Evolutionary conservation across 2,329 filamentous ascomycete species (phyloP).

Genomic region (Aureobasidium lini): DNA sequence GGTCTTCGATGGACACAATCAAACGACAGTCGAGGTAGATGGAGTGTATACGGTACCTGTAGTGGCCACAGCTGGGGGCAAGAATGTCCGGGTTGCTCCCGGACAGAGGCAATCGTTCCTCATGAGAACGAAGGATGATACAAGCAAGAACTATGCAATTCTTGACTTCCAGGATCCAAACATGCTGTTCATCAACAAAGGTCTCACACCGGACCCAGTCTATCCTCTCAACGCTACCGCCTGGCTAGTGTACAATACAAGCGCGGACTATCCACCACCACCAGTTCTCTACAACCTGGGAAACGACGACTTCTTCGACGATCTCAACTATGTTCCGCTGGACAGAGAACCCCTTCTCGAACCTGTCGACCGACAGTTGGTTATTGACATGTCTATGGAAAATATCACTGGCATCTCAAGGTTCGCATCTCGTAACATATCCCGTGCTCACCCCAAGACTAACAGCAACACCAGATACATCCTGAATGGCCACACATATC

Average conservation of each 20-base stretch:
- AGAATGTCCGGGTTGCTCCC: conserved; percentile 49
- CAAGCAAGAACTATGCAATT: conserved; percentile 53
- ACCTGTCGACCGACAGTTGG: conserved; percentile 52
- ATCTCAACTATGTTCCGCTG: conserved; percentile 61
- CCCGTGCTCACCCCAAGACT: conserved; percentile 16
- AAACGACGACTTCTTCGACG: conserved; percentile 63
- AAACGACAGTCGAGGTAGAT: conserved; percentile 62
- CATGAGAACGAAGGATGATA: conserved; percentile 52
- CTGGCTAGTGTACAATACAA: conserved; percentile 49
- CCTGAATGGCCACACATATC: conserved; percentile 69
- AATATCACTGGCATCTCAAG: conserved; percentile 56
- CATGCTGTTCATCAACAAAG: conserved; percentile 43
- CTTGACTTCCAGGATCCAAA: conserved; percentile 57
- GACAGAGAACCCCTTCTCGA: conserved; percentile 56
- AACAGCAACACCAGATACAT: conserved; percentile 14
- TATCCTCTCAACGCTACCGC: conserved; percentile 57
- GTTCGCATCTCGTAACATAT: conserved; percentile 32
- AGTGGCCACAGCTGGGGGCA: conserved; percentile 46
- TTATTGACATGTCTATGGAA: conserved; percentile 46
- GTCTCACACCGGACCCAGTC: conserved; percentile 37
- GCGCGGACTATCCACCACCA: conserved; percentile 29
- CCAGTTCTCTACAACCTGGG: conserved; percentile 49
- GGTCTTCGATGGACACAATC: conserved; percentile 59
- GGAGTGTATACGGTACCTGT: conserved; percentile 58
- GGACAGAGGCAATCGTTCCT: conserved; percentile 67